Conservation (phyloP, 2,329 filamentous ascomycete genomes). For the Fusarium pseudocircinatum region DNA sequence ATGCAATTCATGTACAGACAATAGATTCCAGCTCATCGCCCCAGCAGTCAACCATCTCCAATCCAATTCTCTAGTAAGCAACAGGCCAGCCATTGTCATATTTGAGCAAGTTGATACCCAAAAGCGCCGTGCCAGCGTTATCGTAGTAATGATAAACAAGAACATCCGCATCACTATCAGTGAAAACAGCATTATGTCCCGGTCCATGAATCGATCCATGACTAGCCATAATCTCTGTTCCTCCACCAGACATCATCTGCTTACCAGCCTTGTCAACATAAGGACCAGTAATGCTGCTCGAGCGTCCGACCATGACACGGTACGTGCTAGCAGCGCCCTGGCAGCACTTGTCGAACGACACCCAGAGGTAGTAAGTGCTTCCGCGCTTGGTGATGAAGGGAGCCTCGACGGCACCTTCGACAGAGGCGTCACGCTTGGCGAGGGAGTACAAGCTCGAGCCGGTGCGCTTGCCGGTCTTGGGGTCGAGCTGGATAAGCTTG, state of each 20-base stretch:
- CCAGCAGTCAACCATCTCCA: rapidly evolving
- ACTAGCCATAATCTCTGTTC: slow-evolving; percentile 44
- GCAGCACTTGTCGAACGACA: slow-evolving; percentile 47
- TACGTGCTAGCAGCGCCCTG: slow-evolving; percentile 45
- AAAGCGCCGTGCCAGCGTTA: slow-evolving; percentile 33
- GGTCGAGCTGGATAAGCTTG: slow-evolving; percentile 43
- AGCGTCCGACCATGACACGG: slow-evolving; percentile 47
- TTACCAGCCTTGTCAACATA: slow-evolving; percentile 42
- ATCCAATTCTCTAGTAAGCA: slow-evolving; percentile 29
- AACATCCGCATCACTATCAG: slow-evolving; percentile 46
- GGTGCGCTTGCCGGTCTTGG: slow-evolving; percentile 40
- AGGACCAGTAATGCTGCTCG: slow-evolving; percentile 43
- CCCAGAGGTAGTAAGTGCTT: slow-evolving; percentile 48
- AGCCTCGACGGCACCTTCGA: slow-evolving; percentile 42
- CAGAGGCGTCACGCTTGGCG: slow-evolving; percentile 27
- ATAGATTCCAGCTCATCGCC: not conserved
- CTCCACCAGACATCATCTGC: slow-evolving; percentile 44
- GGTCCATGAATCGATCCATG: slow-evolving; percentile 45
- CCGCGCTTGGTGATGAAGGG: slow-evolving; percentile 44
- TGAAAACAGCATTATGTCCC: slow-evolving; percentile 46
- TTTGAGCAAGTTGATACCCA: slow-evolving; percentile 46
- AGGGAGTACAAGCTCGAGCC: slow-evolving; percentile 39
- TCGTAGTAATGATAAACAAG: slow-evolving; percentile 47
- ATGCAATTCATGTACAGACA: slow-evolving; percentile 7
- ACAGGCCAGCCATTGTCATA: slow-evolving; percentile 47